Conservation (phyloP, 352 stramenopile species). For the Elongisporangium senticosum region DNA sequence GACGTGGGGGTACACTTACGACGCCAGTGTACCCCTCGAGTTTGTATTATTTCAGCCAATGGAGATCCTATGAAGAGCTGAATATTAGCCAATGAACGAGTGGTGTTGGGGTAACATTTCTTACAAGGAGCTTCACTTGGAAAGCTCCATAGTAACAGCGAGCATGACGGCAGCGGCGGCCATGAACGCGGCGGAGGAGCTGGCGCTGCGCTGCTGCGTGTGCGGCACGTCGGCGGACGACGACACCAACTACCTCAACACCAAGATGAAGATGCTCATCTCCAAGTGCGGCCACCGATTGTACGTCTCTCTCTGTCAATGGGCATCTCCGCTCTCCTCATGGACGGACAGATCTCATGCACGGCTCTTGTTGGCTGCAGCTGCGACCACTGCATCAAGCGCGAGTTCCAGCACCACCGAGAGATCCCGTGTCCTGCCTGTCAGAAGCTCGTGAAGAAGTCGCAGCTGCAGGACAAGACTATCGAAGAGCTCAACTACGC, state of each 20-base stretch:
- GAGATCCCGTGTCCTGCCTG: conserved; percentile 81
- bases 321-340: background rate
- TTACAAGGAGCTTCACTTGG: background rate
- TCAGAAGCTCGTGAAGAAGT: conserved; percentile 85
- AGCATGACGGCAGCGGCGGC: conserved; percentile 9
- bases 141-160: background rate
- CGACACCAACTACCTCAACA: conserved; percentile 88
- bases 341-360: background rate
- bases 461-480: conserved; percentile 84
- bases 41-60: background rate
- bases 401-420: conserved; percentile 83
- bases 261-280: conserved; percentile 91
- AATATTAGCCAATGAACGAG: background rate
- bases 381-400: conserved; percentile 83
- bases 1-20: background rate
- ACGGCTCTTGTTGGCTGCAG: conserved; percentile 17
- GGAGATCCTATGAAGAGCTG: background rate
- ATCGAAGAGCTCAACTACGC: conserved; percentile 86
- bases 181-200: conserved; percentile 46
- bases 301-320: conserved; percentile 34
- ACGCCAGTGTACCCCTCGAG: background rate
- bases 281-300: conserved; percentile 88
- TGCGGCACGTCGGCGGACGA: conserved; percentile 82
- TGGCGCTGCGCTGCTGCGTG: conserved; percentile 83
- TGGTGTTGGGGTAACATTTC: background rate